Base-by-base conservation (phyloP, 164 flowering plant species). In the Chloranthus sessilifolius region DNA sequence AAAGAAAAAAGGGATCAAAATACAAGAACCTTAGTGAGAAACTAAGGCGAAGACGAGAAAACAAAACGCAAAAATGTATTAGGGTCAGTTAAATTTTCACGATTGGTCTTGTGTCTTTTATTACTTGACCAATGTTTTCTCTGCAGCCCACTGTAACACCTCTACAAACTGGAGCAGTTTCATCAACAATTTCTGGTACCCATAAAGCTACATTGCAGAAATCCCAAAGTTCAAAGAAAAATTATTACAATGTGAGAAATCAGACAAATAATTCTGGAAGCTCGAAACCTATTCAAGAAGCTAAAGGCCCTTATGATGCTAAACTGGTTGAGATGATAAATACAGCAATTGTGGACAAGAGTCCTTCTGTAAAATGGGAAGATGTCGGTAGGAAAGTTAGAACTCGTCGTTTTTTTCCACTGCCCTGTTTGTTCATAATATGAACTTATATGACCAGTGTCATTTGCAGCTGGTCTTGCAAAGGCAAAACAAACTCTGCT, bases 341-440 rank as follows among this genome's bases (percentile, higher is more conserved):
- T 55, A 73, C 82, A 42, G 76, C 70, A 16, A 89, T 94, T 34
- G 81, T 94, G 49, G 99, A 94, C 60, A 75, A 81, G 70, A 87
- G 97, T 66, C 99, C 96, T 57, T 83, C 99, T 47, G 85, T 94
- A 53, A 89, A 85, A 62, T 94, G 99, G 97, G 91, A 85, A 23
- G 97, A 94, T 76, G 84, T 94, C 59, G 97, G 99, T 94, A 45
- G 71, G 90, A 40, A 23, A 19, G 20, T 38, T 5, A 16, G 20
- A 29, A 39, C 10, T 21, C 27, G 4, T 38, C n/a, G n/a, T n/a
- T n/a, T n/a, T n/a, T n/a, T n/a, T n/a, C n/a, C n/a, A n/a, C n/a
- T n/a, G n/a, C n/a, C n/a, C n/a, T n/a, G 6, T 5, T 11, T 14
- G 9, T 25, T 36, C 1, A 1, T n/a, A 16, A 28, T 48, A 33